Conservation (phyloP, 202 grass and related monocot species). For the Musa balbisiana region DNA sequence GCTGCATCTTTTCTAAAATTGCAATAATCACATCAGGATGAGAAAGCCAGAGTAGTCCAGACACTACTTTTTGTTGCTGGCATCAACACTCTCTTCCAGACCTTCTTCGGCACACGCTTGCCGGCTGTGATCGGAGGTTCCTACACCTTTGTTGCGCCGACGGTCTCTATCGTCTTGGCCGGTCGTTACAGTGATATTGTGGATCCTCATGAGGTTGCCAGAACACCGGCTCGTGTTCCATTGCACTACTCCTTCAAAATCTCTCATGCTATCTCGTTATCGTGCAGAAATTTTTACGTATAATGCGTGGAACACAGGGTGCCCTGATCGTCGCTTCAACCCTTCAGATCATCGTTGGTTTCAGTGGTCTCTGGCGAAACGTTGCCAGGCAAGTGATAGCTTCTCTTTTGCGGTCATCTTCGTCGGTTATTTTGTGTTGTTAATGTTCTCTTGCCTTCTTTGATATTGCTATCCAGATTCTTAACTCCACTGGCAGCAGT, state of each 20-base stretch:
- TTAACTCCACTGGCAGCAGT: conserved; percentile 83
- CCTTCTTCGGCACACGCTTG: conserved; percentile 76
- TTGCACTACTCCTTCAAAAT: conserved; percentile 20
- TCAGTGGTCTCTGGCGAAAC: conserved; percentile 96
- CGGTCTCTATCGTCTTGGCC: conserved; percentile 82
- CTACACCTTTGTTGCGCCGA: conserved; percentile 82
- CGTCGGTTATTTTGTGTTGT: conserved; percentile 13
- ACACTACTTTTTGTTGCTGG: conserved; percentile 81
- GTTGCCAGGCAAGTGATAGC: conserved; percentile 57
- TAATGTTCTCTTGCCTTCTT: conserved; percentile 24
- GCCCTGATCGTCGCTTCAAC: conserved; percentile 85
- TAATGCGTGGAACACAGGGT: conserved; percentile 95
- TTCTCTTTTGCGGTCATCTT: not conserved
- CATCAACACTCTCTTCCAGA: conserved; percentile 91
- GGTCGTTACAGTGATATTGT: conserved; percentile 68
- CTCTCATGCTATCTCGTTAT: conserved; percentile 11
- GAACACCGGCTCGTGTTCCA: not conserved
- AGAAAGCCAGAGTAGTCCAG: conserved; percentile 91
- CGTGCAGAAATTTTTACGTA: conserved; percentile 69
- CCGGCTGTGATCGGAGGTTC: conserved; percentile 87
- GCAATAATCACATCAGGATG: conserved; percentile 35
- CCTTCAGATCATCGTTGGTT: conserved; percentile 87
- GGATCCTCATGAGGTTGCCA: conserved; percentile 62
- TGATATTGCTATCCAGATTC: conserved; percentile 36
- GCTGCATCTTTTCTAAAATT: not conserved